Evolutionary conservation across 768 basidiomycete genomes (phyloP).

Genomic region (Trametes maxima): DNA sequence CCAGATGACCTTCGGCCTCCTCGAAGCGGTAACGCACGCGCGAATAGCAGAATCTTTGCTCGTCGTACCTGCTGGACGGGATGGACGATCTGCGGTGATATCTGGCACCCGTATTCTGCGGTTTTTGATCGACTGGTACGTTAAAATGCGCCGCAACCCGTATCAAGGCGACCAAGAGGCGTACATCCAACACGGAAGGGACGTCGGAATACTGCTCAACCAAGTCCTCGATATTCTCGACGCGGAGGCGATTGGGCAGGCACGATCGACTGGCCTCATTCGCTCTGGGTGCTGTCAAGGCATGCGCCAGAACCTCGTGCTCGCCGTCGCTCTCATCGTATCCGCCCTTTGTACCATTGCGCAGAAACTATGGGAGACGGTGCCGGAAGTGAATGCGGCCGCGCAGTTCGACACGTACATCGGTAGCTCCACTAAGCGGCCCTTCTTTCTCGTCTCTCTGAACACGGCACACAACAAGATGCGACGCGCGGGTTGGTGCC

Average conservation of each 20-base stretch:
- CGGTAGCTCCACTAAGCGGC: too few species aligned
- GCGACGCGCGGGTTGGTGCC: not conserved
- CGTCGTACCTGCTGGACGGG: not conserved
- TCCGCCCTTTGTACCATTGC: not conserved
- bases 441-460: too few species aligned
- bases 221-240: not conserved
- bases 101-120: not conserved
- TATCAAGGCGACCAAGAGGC: too few species aligned
- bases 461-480: not conserved
- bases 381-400: not conserved
- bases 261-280: not conserved
- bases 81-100: not conserved
- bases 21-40: not conserved
- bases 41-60: constrained; percentile 4
- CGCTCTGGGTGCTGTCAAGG: not conserved
- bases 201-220: too few species aligned
- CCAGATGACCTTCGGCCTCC: constrained; percentile 13
- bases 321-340: constrained; percentile 1
- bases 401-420: too few species aligned
- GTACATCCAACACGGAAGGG: too few species aligned
- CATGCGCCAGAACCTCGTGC: not conserved
- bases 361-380: not conserved
- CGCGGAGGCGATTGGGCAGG: not conserved
- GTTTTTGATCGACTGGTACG: not conserved
- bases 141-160: too few species aligned